Evolutionary conservation across 306 rosid species (phyloP), one percentile per base, ranked within the genome.

Genomic region (Cicer judaicum): DNA sequence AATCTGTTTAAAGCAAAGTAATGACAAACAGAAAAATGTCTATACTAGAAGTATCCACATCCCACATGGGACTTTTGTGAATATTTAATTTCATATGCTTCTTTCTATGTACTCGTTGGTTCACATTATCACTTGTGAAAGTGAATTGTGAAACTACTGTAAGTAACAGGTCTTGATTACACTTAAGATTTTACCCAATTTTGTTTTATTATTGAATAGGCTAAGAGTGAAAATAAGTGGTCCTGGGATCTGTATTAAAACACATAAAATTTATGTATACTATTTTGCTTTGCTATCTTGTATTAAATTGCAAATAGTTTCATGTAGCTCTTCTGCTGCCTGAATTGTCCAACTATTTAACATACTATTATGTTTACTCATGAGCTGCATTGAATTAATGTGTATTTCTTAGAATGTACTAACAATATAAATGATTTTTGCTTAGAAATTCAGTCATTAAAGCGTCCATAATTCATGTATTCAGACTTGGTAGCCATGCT

Each of bases 41-140:
- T 68, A 74, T 10, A 49, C 40, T 29, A 29, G 40, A 59, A 63
- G 74, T 42, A 57, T 74, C 46, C 10, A 13, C 53, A 12, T 1
- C 77, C 81, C 66, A 13, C 21, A 24, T 8, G 77, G 70, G 75
- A n/a, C 53, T 79, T 67, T 63, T 84, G 84, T 80, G 85, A 78
- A 66, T 81, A 81, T 81, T 53, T 80, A 12, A 82, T 57, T 67
- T 79, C 74, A 40, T 62, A 68, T 60, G 39, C 57, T 71, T 63
- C 40, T 8, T 55, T 47, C 12, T 55, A 49, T 61, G 68, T 56
- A n/a, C 48, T 18, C 11, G 40, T 68, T 56, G 15, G 71, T 78
- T 75, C 15, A 46, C 13, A 59, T 50, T 67, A 60, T 63, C 54
- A 52, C 49, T 73, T 57, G 8, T 72, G 68, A 36, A 64, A 81